Percentiles rank a stretch among this genome's conserved stretches.
phyloP scores from a whole-genome alignment of 768 basidiomycete species.

The Mrakia frigida region DNA sequence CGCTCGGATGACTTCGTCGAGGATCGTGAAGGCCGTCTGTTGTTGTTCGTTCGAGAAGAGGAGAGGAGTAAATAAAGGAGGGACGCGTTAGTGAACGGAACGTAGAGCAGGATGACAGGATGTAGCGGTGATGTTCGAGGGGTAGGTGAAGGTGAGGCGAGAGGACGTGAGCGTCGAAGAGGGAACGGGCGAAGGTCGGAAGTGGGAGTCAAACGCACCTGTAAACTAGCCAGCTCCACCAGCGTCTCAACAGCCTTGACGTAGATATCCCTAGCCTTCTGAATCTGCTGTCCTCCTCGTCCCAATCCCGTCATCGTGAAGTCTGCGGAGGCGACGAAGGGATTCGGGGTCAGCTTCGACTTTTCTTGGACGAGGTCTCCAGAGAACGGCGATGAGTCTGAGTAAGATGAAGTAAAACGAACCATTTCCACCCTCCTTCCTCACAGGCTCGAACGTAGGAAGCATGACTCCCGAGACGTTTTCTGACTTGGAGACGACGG shows the following conservation, averaged over 20 bases:
- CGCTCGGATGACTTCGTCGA: constrained; percentile 98
- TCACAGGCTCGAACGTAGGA: constrained; percentile 89
- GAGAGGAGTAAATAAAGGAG: too few species aligned
- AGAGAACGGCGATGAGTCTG: too few species aligned
- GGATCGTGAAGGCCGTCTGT: constrained; percentile 95
- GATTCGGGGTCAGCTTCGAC: constrained; percentile 28
- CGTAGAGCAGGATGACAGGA: too few species aligned
- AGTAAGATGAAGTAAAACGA: background rate
- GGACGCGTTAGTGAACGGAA: too few species aligned
- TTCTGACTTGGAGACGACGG: constrained; percentile 90
- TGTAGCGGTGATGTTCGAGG: background rate
- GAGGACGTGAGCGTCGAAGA: background rate
- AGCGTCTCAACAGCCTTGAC: constrained; percentile 95
- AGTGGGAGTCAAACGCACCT: constrained; percentile 39
- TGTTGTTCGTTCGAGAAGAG: background rate
- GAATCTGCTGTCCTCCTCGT: constrained; percentile 91
- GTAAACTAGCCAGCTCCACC: constrained; percentile 88
- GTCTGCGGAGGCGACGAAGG: constrained; percentile 51
- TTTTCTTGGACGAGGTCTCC: too few species aligned
- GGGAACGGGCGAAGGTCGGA: background rate
- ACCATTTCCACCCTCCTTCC: constrained; percentile 69
- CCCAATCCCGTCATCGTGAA: constrained; percentile 96
- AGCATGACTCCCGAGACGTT: constrained; percentile 96
- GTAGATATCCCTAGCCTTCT: constrained; percentile 92
- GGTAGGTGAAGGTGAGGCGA: background rate